Base-by-base conservation (phyloP, 129 eudicot species). In the Tagetes patula region DNA sequence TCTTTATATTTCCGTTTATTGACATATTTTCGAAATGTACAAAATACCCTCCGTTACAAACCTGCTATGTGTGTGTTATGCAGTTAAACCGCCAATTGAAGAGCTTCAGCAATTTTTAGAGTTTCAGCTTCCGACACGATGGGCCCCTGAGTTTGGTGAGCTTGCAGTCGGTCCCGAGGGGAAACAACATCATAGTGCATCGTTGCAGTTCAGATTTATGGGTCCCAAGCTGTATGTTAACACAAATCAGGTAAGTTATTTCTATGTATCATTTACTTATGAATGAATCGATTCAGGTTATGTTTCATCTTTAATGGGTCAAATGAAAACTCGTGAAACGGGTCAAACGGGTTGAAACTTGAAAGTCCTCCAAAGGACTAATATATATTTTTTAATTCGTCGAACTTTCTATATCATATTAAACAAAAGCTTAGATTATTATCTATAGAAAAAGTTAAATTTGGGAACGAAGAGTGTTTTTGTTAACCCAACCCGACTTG, bases 81-180 rank as follows among this genome's bases (percentile, higher is more conserved):
- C 84, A 88, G 96, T 74, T 86, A 88, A 88, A 75, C 96, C 96
- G 62, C 91, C 96, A 50, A 84, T 84, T 38, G 88, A 84, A 80
- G 96, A 88, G 69, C 87, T 88, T 60, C 80, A 74, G 42, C 96
- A 86, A 65, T 88, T 88, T 80, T 73, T 88, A 79, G 91, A 88
- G 73, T 88, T 88, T 69, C 96, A 88, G 58, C 96, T 81, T 74
- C 96, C 96, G 31, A 84, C 85, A 66, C 81, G 83, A 74, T 88
- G 96, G 96, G 96, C 91, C 27, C 96, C 96, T 5, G 91, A 84
- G 47, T 88, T 84, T 36, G 91, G 96, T 37, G 96, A 79, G 65
- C 88, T 88, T 50, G 85, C 91, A 32, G 82, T 83, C 40, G 96
- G 96, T 43, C 96, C 96, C 1, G 91, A 88, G 75, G 81, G 82